Conservation (phyloP, 345 rosid genomes). For the Eucalyptus microcorys region DNA sequence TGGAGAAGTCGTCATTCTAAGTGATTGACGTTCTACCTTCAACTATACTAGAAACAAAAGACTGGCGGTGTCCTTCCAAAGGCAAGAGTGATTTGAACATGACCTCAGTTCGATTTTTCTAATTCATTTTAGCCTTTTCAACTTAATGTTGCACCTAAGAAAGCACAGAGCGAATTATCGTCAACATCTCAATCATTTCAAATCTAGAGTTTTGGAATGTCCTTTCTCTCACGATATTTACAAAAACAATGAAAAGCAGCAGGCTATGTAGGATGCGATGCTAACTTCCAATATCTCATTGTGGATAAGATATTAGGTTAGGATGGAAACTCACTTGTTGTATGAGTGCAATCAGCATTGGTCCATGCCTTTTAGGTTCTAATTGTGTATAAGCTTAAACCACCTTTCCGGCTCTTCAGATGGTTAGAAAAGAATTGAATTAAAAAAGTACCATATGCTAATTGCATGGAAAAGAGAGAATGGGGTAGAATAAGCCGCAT, state of each 20-base stretch:
- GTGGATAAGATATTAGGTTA: neutral
- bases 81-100: neutral
- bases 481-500: neutral
- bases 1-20: neutral
- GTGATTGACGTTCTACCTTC: neutral
- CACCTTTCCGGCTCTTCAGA: neutral
- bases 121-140: neutral
- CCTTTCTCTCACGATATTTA: neutral
- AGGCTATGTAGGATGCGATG: too few relatives aligned
- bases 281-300: too few relatives aligned
- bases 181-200: too few relatives aligned
- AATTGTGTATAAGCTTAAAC: neutral
- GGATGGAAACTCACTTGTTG: neutral
- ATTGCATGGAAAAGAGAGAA: neutral
- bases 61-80: neutral
- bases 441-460: neutral
- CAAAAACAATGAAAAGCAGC: too few relatives aligned
- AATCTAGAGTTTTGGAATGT: neutral
- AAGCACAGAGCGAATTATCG: too few relatives aligned
- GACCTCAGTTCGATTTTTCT: neutral
- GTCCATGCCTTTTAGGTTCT: neutral
- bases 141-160: neutral
- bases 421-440: neutral
- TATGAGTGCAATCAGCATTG: neutral
- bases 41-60: neutral